Evolutionary conservation across 2,329 filamentous ascomycete genomes (phyloP).

Genomic region (Spiromastix sp.): DNA sequence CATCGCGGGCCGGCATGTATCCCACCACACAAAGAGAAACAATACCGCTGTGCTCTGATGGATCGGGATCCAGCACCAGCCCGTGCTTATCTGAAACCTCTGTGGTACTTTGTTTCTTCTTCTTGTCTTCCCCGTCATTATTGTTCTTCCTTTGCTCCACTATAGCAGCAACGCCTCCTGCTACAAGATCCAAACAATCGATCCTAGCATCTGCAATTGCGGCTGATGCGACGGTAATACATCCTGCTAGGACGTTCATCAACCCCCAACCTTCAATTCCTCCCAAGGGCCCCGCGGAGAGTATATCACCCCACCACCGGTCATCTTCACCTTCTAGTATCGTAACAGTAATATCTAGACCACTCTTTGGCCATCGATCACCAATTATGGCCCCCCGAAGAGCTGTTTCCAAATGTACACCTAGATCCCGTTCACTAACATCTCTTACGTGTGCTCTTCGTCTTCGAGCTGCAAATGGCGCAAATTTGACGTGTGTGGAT

Average conservation of each 20-base stretch:
- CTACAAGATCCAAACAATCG: conserved; percentile 83
- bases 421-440: conserved; percentile 75
- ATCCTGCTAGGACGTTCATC: conserved; percentile 85
- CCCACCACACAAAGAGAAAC: conserved; percentile 80
- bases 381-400: conserved; percentile 82
- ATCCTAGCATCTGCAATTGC: conserved; percentile 92
- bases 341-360: conserved; percentile 87
- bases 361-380: conserved; percentile 96
- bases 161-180: conserved; percentile 79
- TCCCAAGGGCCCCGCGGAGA: conserved; percentile 32
- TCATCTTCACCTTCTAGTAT: conserved; percentile 90
- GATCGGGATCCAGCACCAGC: conserved; percentile 66
- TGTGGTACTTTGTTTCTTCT: conserved; percentile 13
- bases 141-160: too few relatives aligned
- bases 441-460: conserved; percentile 81
- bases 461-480: conserved; percentile 78
- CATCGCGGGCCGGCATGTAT: conserved; percentile 76
- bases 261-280: conserved; percentile 64
- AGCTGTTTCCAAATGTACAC: conserved; percentile 83
- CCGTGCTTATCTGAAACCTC: conserved; percentile 17
- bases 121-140: conserved; percentile 16
- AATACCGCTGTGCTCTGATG: conserved; percentile 67
- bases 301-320: conserved; percentile 50
- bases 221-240: conserved; percentile 86
- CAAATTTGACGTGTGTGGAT: conserved; percentile 90